Conservation (phyloP, 345 rosid species). For the Leavenworthia alabamica region DNA sequence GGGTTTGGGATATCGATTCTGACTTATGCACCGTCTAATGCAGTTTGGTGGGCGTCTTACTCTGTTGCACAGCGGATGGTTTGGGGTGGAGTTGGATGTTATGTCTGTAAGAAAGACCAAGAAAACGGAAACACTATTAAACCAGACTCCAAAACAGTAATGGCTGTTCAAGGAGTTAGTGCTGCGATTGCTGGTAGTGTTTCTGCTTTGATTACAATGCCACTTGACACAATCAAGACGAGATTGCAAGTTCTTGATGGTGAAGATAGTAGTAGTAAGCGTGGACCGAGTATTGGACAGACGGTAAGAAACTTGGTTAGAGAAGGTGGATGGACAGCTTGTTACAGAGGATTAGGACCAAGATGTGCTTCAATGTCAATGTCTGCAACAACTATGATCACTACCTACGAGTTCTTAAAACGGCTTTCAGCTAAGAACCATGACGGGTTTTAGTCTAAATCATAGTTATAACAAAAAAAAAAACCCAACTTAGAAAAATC, state of each 20-base stretch:
- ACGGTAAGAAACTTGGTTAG: conserved; percentile 66
- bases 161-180: conserved; percentile 90
- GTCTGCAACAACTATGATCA: conserved; percentile 95
- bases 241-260: conserved; percentile 79
- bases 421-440: conserved; percentile 77
- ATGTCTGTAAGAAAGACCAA: conserved; percentile 41
- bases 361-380: conserved; percentile 92
- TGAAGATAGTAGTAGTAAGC: conserved; percentile 42
- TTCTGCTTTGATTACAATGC: conserved; percentile 88
- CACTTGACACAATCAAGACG: conserved; percentile 92
- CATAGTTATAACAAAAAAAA: conserved; percentile 19
- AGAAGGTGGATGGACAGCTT: conserved; percentile 92
- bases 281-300: conserved; percentile 64
- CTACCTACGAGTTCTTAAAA: conserved; percentile 93
- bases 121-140: conserved; percentile 29
- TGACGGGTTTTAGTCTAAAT: conserved; percentile 36
- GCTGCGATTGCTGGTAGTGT: conserved; percentile 95
- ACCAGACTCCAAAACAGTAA: conserved; percentile 63
- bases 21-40: conserved; percentile 94
- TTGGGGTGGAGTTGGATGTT: conserved; percentile 51
- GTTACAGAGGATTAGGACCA: conserved; percentile 89
- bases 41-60: conserved; percentile 97
- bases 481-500: not conserved
- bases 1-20: conserved; percentile 91
- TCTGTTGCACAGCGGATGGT: conserved; percentile 64